Evolutionary conservation across 257 asterid genomes (phyloP), one percentile per base, ranked within the genome.

Genomic region (Eustoma russellianum): DNA sequence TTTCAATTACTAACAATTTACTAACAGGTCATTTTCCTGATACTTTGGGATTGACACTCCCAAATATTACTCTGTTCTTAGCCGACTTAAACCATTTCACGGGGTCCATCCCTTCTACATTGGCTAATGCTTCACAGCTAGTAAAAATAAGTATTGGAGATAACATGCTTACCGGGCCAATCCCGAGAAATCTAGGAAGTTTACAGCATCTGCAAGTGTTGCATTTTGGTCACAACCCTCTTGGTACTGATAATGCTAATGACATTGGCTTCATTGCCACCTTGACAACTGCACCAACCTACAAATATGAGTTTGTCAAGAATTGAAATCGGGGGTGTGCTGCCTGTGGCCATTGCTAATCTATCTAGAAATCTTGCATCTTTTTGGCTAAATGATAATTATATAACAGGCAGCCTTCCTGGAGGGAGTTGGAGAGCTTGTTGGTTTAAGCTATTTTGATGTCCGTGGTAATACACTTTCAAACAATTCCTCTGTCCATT

Each of bases 241-340:
- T 75, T 12, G 77, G 77, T 15, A 17, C 3, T 28, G 54, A 72
- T 30, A 59, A 52, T 18, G 38, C 30, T 1, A 68, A 70, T 38
- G 67, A 63, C 45, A 51, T 63, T 41, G 61, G 55, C 44, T 74
- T 75, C 59, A 24, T 75, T 43, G 41, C 67, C 40, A 57, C 70
- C 43, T 62, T 76, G n/a, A 58, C 11, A 76, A 76, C 53, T 72
- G 76, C 66, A 50, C 71, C 0, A 53, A 59, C 30, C 59, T 76
- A 8, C 34, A 34, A 45, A 7, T 41, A 45, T 18, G 17, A 68
- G 68, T 34, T 48, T 72, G 13, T 48, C 45, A 1, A 7, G 40
- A 14, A 68, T 65, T 33, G 24, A 30, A n/a, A 50, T 76, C 13
- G 52, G 71, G 24, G 82, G 74, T 3, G 28, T 57, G 18, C 35